These are phyloP conservation scores for Hypocreales sp. DNA, from an alignment of 2,329 filamentous ascomycete species.

Conservation along the genomic window DNA sequence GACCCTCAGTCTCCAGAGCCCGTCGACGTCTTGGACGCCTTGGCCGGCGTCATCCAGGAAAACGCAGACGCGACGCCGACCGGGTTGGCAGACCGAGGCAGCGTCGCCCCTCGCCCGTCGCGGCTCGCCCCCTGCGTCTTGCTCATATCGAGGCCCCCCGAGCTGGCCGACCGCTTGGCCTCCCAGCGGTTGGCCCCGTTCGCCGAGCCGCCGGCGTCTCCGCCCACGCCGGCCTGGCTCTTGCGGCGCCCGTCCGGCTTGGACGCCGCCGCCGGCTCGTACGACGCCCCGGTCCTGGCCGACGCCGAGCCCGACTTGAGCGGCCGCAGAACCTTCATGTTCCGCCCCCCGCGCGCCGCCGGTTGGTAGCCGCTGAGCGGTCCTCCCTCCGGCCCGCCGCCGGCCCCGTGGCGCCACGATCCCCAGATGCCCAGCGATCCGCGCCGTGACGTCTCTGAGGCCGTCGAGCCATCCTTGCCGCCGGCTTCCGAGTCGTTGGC, in stretches of 20 bases:
- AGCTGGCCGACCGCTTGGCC: slow-evolving; percentile 32
- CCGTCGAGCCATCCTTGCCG: slow-evolving; percentile 13
- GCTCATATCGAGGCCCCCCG: slow-evolving; percentile 21
- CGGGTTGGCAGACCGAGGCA: slow-evolving; percentile 58
- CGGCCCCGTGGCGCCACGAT: slow-evolving; percentile 49
- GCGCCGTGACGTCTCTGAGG: slow-evolving; percentile 20
- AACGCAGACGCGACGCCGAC: slow-evolving; percentile 89
- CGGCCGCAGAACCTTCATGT: slow-evolving; percentile 85
- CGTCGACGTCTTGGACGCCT: slow-evolving; percentile 18
- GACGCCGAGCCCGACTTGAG: slow-evolving; percentile 46
- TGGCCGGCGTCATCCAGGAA: slow-evolving; percentile 62
- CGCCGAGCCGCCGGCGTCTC: slow-evolving; percentile 11
- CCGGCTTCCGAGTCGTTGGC: slow-evolving; percentile 8
- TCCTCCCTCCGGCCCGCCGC: slow-evolving; percentile 34
- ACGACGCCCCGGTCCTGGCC: slow-evolving; percentile 31
- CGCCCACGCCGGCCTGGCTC: slow-evolving; percentile 26
- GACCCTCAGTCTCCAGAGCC: slow-evolving; percentile 7
- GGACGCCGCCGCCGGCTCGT: slow-evolving; percentile 32
- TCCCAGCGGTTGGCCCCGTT: slow-evolving; percentile 32
- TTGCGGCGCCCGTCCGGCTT: slow-evolving; percentile 38
- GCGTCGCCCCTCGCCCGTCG: slow-evolving; percentile 22
- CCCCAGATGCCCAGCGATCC: slow-evolving; percentile 46
- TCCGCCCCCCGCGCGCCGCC: slow-evolving; percentile 42
- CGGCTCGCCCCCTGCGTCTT: slow-evolving; percentile 18
- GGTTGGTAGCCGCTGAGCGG: slow-evolving; percentile 56